phyloP scores from a whole-genome alignment of 1,139 yeast species.

The Geotrichum restrictum region DNA sequence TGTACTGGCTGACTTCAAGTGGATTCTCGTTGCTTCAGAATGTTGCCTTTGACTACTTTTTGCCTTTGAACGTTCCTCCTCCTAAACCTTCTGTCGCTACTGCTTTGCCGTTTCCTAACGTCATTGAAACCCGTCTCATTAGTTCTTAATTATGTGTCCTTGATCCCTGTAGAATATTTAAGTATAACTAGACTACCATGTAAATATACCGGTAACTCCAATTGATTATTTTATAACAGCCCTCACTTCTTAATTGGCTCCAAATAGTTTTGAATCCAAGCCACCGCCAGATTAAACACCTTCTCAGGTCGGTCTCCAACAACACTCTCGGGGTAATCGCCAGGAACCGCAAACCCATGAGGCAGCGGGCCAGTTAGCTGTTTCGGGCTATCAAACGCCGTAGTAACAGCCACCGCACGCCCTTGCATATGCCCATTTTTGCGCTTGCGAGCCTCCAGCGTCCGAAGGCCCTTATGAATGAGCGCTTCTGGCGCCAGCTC shows the following conservation, averaged over 20 bases:
- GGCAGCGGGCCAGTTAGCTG: slow-evolving; percentile 32
- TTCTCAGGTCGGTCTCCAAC: slow-evolving; percentile 37
- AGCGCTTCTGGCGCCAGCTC: slow-evolving; percentile 33
- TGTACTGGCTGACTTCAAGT: slow-evolving; percentile 88
- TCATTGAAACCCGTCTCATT: slow-evolving; percentile 10
- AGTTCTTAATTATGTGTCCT: not conserved
- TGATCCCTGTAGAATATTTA: not conserved
- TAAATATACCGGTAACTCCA: not conserved
- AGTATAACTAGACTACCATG: too few species aligned
- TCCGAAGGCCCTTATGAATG: slow-evolving; percentile 28
- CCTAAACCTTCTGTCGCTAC: slow-evolving; percentile 8
- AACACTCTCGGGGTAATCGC: slow-evolving; percentile 37
- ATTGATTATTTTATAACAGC: not conserved
- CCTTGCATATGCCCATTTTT: slow-evolving; percentile 14
- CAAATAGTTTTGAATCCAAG: slow-evolving; percentile 25
- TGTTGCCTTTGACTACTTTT: slow-evolving; percentile 58
- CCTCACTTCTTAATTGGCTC: not conserved
- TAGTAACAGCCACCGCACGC: slow-evolving; percentile 25
- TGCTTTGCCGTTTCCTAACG: slow-evolving; percentile 14
- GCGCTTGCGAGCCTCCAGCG: slow-evolving; percentile 25
- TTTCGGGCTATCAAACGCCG: slow-evolving; percentile 25
- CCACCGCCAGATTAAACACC: slow-evolving; percentile 29
- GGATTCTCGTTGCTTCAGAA: slow-evolving; percentile 72
- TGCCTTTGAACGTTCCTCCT: slow-evolving; percentile 44
- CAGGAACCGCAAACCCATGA: slow-evolving; percentile 44